Conservation (phyloP, 1,139 yeast species). For the Yueomyces sp. region DNA sequence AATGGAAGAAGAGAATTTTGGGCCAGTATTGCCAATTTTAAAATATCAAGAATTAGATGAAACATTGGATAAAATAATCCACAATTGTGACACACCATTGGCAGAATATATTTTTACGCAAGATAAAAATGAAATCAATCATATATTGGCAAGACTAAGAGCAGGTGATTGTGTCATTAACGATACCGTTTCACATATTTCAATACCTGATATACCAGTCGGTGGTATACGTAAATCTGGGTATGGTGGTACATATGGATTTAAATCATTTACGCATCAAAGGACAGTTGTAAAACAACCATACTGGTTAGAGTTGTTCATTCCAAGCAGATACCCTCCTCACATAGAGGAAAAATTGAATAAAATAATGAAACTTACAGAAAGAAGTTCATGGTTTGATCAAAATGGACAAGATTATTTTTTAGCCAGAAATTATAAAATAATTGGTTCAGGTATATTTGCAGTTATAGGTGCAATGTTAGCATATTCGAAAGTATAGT, state of each 20-base stretch:
- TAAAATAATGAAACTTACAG: constrained; percentile 10
- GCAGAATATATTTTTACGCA: constrained; percentile 68
- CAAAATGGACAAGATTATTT: constrained; percentile 9
- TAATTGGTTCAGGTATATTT: too few species aligned
- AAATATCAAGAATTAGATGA: constrained; percentile 37
- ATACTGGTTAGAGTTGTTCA: constrained; percentile 46
- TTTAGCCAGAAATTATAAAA: too few species aligned
- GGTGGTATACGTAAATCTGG: constrained; percentile 91
- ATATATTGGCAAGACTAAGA: constrained; percentile 42
- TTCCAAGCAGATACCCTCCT: constrained; percentile 63
- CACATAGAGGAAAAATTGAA: constrained; percentile 29
- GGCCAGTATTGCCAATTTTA: constrained; percentile 73
- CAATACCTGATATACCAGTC: constrained; percentile 63
- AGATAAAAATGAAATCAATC: constrained; percentile 37
- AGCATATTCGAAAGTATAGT: too few species aligned
- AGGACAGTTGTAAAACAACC: constrained; percentile 62
- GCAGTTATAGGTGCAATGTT: too few species aligned
- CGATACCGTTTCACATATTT: constrained; percentile 66
- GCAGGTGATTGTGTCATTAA: constrained; percentile 69
- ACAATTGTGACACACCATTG: constrained; percentile 70
- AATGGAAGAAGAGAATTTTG: constrained; percentile 73
- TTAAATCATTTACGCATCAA: constrained; percentile 62
- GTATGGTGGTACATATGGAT: constrained; percentile 61
- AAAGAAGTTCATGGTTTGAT: constrained; percentile 15
- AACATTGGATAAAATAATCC: constrained; percentile 37